Percentiles rank a stretch among this genome's conserved stretches.
Conservation (phyloP, 768 basidiomycete species). For the Russula vinacea region DNA sequence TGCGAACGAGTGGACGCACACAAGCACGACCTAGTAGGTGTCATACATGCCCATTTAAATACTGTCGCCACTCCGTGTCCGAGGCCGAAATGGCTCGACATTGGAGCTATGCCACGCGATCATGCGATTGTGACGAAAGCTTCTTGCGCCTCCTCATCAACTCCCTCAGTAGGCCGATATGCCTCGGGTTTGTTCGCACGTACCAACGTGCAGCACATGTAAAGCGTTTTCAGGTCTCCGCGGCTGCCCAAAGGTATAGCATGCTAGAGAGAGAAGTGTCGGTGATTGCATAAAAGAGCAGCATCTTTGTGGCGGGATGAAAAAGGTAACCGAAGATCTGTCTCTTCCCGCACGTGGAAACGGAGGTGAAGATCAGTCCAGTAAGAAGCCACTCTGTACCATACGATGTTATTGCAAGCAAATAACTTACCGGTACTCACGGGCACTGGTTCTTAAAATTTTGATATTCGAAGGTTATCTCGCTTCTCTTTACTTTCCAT, state of each 20-base stretch:
- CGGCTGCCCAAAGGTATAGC: neutral
- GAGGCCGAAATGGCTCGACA: neutral
- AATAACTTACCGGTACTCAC: neutral
- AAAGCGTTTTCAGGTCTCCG: neutral
- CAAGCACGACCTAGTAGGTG: neutral
- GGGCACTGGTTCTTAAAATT: neutral
- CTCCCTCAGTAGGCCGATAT: neutral
- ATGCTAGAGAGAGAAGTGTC: neutral
- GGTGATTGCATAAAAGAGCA: neutral
- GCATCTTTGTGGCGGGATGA: neutral
- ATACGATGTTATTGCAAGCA: neutral
- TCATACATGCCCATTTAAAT: neutral
- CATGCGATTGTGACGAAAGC: neutral
- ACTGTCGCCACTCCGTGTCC: neutral
- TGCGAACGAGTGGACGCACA: neutral
- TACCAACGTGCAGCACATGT: neutral
- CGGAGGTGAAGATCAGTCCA: no score
- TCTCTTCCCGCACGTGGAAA: neutral
- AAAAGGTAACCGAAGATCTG: neutral
- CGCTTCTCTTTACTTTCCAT: neutral
- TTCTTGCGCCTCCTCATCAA: neutral
- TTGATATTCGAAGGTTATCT: neutral
- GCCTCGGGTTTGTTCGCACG: neutral
- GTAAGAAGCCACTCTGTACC: no score
- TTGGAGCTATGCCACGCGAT: neutral